A percentile compares a stretch with the other conserved stretches of the same genome.
Conservation (phyloP, 495 filamentous ascomycete species). For the Penicillium fimorum region DNA sequence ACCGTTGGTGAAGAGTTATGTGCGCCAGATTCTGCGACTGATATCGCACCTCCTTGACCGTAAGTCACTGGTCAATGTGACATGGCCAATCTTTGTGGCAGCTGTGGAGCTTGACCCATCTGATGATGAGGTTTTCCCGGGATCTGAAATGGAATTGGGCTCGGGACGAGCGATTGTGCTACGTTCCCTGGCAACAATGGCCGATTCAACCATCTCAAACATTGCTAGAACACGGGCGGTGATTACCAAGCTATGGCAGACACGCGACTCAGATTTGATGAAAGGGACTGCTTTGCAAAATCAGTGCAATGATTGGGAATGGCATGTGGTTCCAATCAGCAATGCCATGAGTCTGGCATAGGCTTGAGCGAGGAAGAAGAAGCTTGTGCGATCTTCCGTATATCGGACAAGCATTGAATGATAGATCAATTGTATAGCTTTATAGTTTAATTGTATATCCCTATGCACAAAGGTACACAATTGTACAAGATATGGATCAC, state of each 20-base stretch:
- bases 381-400: background rate
- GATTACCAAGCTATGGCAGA: slow-evolving; percentile 45
- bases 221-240: slow-evolving; percentile 43
- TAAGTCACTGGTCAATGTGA: slow-evolving; percentile 32
- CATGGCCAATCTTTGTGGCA: slow-evolving; percentile 49
- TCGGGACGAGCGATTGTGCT: slow-evolving; percentile 41
- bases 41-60: slow-evolving; percentile 37
- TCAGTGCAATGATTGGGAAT: slow-evolving; percentile 43
- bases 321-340: slow-evolving; percentile 43
- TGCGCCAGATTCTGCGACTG: slow-evolving; percentile 35
- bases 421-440: background rate
- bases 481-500: background rate
- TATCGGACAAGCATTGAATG: background rate
- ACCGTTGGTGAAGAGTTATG: slow-evolving; percentile 36
- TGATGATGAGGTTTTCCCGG: slow-evolving; percentile 37
- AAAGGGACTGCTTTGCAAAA: slow-evolving; percentile 22
- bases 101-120: slow-evolving; percentile 44
- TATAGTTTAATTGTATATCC: too few species aligned
- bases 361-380: background rate
- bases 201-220: slow-evolving; percentile 41
- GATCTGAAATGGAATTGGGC: slow-evolving; percentile 15
- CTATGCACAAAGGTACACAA: background rate
- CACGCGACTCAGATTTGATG: slow-evolving; percentile 38
- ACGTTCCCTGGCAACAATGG: slow-evolving; percentile 41
- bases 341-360: slow-evolving; percentile 45